Percentiles rank a stretch among this genome's conserved stretches.
These are phyloP conservation scores for Tephrocybe sp. DNA, from an alignment of 768 basidiomycete species.

Conservation along the genomic window DNA sequence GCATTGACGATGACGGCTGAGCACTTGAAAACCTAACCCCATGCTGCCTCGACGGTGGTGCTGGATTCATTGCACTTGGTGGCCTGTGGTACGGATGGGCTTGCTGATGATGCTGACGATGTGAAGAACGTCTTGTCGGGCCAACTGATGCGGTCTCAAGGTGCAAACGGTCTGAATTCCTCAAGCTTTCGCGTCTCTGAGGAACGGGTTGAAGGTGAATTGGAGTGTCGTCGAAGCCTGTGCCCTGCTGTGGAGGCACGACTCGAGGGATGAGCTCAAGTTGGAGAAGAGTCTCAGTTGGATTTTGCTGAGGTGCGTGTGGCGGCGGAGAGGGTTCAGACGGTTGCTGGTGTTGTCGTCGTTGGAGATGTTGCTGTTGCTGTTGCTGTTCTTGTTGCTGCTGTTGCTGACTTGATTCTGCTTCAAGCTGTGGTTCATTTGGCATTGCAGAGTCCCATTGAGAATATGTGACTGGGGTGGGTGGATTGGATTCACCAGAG, in stretches of 20 bases:
- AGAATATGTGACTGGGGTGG: slow-evolving; percentile 43
- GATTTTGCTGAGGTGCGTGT: slow-evolving; percentile 25
- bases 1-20: slow-evolving; percentile 22
- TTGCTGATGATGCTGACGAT: slow-evolving; percentile 12
- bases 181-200: slow-evolving; percentile 23
- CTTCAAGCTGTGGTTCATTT: slow-evolving; percentile 29
- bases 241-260: slow-evolving; percentile 27
- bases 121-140: slow-evolving; percentile 13
- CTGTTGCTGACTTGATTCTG: slow-evolving; percentile 20
- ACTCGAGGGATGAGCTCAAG: slow-evolving; percentile 30
- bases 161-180: slow-evolving; percentile 19
- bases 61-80: slow-evolving; percentile 16
- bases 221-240: slow-evolving; percentile 28
- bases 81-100: slow-evolving; percentile 16
- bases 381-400: slow-evolving; percentile 8
- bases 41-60: slow-evolving; percentile 14
- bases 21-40: slow-evolving; percentile 24
- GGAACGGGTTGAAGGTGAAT: slow-evolving; percentile 29
- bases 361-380: slow-evolving; percentile 16
- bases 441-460: slow-evolving; percentile 43
- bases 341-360: slow-evolving; percentile 26
- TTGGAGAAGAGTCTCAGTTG: slow-evolving; percentile 25
- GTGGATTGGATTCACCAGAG: slow-evolving; percentile 45
- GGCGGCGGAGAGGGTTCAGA: slow-evolving; percentile 24
- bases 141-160: slow-evolving; percentile 20